Percentiles rank a stretch among this genome's conserved stretches.
These are phyloP conservation scores for Aspergillaceae sp. DNA, from an alignment of 2,329 filamentous ascomycete species.

Conservation along the genomic window DNA sequence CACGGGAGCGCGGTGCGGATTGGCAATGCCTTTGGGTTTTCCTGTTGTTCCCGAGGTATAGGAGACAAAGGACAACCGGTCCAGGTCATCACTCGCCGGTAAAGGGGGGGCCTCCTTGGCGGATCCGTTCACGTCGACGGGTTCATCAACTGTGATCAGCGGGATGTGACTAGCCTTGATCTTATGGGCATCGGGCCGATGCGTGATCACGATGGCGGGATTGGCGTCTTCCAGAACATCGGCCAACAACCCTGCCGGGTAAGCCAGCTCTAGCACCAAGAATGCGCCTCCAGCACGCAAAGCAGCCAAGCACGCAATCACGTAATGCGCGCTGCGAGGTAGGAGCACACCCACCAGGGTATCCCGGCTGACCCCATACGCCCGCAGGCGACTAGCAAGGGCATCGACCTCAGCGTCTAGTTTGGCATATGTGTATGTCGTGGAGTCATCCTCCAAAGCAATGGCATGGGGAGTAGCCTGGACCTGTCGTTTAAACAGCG, in stretches of 20 bases:
- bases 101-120: constrained; percentile 41
- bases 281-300: constrained; percentile 72
- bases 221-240: constrained; percentile 70
- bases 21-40: constrained; percentile 73
- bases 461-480: constrained; percentile 58
- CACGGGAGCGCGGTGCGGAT: constrained; percentile 65
- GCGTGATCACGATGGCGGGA: constrained; percentile 63
- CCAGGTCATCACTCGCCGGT: constrained; percentile 59
- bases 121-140: constrained; percentile 26
- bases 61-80: constrained; percentile 68
- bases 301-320: constrained; percentile 69
- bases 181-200: constrained; percentile 54
- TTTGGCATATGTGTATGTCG: constrained; percentile 62
- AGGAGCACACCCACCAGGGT: constrained; percentile 66
- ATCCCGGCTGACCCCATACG: constrained; percentile 63
- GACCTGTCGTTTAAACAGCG: constrained; percentile 63
- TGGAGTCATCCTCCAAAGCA: constrained; percentile 62
- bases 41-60: constrained; percentile 73
- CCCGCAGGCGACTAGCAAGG: constrained; percentile 57
- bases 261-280: constrained; percentile 69
- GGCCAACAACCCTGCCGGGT: constrained; percentile 62
- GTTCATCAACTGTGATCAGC: constrained; percentile 56
- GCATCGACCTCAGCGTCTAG: constrained; percentile 58
- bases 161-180: constrained; percentile 51
- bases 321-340: constrained; percentile 67